Evolutionary conservation across 345 rosid genomes (phyloP), one percentile per base, ranked within the genome.

Genomic region (Diplotaxis tenuifolia): DNA sequence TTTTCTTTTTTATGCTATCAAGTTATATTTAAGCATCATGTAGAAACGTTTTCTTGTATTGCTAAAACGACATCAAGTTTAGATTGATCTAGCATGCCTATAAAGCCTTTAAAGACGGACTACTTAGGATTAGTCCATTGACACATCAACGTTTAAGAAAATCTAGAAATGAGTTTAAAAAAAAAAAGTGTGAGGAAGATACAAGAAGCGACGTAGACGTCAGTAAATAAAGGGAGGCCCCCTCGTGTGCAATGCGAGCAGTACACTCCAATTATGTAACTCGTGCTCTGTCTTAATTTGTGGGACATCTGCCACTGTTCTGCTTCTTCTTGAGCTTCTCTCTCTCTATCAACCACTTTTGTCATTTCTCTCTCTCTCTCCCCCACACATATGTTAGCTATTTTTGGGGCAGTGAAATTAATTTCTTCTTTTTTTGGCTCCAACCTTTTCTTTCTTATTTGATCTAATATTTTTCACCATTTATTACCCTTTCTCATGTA

Each of bases 171-270:
- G 40, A 34, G 40, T 34, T 25, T 25, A 9, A 9, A 15, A 25
- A 45, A 16, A 56, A 7, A 53, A 12, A 53, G 47, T 38, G 19
- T 16, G 65, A 73, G 16, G 40, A 66, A 67, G 25, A 23, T 6
- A 66, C 47, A 62, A 36, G 42, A 29, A 54, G 70, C 21, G 34
- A 27, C 14, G 14, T 15, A 16, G 53, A 47, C 7, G 53, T 47
- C n/a, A 42, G 50, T 42, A 42, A 42, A 42, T 42, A 42, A n/a
- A 47, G 20, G 10, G 67, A 57, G 75, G 42, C 58, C 68, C 75
- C 80, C 80, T 70, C 76, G 80, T 70, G 80, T 76, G 80, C 67
- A 76, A 71, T 76, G 62, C 50, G 76, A 76, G 72, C 67, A 76
- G 80, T 62, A 56, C 75, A 71, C 80, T 76, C 72, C 80, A 76